Base-by-base conservation (phyloP, 2,329 filamentous ascomycete species). In the Anisogramma anomala region DNA sequence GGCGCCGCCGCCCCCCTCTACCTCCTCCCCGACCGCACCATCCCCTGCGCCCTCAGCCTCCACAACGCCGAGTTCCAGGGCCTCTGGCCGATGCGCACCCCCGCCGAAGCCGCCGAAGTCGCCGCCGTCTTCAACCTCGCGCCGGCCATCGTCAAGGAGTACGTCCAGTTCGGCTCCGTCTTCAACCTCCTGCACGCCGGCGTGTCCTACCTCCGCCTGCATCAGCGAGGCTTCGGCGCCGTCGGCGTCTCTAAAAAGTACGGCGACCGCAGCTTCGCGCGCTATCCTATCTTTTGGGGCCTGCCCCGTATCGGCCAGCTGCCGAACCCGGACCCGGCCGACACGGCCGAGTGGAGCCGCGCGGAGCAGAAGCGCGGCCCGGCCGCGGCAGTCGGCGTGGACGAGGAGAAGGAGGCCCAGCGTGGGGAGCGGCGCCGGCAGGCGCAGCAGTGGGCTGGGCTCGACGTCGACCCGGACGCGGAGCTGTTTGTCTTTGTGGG, bases 61-160 rank as follows among this genome's bases (percentile, higher is more conserved):
- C 77, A 81, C 55, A 81, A 81, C 46, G 77, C 77, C 23, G 77
- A 81, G 48, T 81, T 81, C 48, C 77, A 81, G 53, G 77, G 77
- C 38, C 59, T 80, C 4, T 81, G 77, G 77, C 72, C 74, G 1
- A 76, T 81, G 65, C 65, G 77, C 9, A 63, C 67, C 15, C 67
- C 72, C 39, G 19, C 11, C 15, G 77, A 81, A 51, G 66, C 68
- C 45, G 65, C 68, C 9, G 77, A 81, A 55, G 72, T 81, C 7
- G 78, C 73, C 52, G 65, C 65, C 3, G 73, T 80, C 20, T 81
- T 77, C 60, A 79, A 79, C 49, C 58, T 81, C 13, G 63, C 68
- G 13, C 54, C 67, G 18, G 66, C 75, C 11, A 58, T 72, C 18
- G 74, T 73, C 2, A 62, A 67, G 35, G 66, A 67, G 30, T 81